Evolutionary conservation across 176 grass and related monocot genomes (phyloP).

Genomic region (Alloteropsis semialata): DNA sequence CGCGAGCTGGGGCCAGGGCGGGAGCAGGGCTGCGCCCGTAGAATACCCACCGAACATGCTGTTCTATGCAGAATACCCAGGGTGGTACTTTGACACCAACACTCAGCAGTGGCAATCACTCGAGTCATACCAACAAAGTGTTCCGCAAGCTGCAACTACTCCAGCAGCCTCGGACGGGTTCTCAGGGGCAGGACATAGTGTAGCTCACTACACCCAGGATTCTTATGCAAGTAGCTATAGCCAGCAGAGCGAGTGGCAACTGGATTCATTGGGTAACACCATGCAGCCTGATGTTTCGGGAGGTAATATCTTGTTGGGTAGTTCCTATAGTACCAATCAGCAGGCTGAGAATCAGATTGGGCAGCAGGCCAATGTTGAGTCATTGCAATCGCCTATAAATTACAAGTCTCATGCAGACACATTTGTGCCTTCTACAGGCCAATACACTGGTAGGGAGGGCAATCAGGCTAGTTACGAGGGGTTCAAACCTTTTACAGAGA

Average conservation of each 20-base stretch:
- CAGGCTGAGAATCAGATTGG: constrained; percentile 16
- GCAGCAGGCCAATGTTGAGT: constrained; percentile 9
- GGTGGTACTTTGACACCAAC: constrained; percentile 82
- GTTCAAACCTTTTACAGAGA: constrained; percentile 23
- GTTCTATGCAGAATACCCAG: constrained; percentile 80
- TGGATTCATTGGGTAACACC: constrained; percentile 35
- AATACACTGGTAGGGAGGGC: neutral
- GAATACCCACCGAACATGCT: constrained; percentile 85
- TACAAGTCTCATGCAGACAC: neutral
- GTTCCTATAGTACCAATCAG: constrained; percentile 37
- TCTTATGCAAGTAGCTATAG: constrained; percentile 13
- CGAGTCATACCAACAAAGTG: constrained; percentile 57
- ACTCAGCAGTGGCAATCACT: constrained; percentile 72
- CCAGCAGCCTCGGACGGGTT: constrained; percentile 25
- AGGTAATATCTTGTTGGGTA: constrained; percentile 19
- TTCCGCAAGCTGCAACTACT: constrained; percentile 19
- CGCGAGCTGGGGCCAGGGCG: constrained; percentile 22
- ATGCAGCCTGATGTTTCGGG: constrained; percentile 31
- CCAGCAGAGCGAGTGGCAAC: constrained; percentile 34
- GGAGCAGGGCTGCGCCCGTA: constrained; percentile 17
- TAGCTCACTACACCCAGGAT: neutral
- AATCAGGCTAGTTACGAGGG: constrained; percentile 22
- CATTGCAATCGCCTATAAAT: constrained; percentile 9
- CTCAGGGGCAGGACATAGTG: constrained; percentile 1
- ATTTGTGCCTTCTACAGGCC: constrained; percentile 32